Conservation (phyloP, 139 green algal genomes). For the Monoraphidium neglectum region DNA sequence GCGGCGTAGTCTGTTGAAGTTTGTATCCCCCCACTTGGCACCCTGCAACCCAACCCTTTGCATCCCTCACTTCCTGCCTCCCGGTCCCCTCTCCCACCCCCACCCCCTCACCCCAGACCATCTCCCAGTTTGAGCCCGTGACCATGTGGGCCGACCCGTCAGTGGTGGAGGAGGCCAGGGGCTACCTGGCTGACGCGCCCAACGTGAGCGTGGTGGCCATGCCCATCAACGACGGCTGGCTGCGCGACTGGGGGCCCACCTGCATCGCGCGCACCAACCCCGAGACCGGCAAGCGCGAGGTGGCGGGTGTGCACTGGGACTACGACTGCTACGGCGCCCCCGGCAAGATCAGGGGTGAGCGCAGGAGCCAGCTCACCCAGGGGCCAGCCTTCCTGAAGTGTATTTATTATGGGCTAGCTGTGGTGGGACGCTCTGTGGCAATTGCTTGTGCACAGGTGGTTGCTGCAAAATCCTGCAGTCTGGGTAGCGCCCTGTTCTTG, state of each 20-base stretch:
- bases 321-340: constrained; percentile 56
- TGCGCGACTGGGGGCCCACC: constrained; percentile 65
- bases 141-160: constrained; percentile 63
- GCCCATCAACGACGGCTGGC: constrained; percentile 58
- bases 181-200: constrained; percentile 29
- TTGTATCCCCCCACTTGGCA: neutral
- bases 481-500: no score
- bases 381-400: neutral
- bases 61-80: no score
- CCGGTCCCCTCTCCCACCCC: no score
- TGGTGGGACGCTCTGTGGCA: no score
- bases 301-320: constrained; percentile 65
- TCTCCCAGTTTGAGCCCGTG: constrained; percentile 63
- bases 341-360: no score
- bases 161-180: constrained; percentile 31
- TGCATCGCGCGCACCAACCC: constrained; percentile 44
- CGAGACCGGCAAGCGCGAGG: constrained; percentile 43
- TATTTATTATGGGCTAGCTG: neutral
- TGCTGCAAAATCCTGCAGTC: no score
- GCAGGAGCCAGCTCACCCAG: neutral
- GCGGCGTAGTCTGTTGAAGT: neutral
- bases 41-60: no score
- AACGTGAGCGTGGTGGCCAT: constrained; percentile 40
- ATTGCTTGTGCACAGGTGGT: no score
- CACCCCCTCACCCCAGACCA: constrained; percentile 36